Evolutionary conservation across 78 protist genomes (phyloP).

Genomic region (slime mould (Dictyostelium discoideum)): DNA sequence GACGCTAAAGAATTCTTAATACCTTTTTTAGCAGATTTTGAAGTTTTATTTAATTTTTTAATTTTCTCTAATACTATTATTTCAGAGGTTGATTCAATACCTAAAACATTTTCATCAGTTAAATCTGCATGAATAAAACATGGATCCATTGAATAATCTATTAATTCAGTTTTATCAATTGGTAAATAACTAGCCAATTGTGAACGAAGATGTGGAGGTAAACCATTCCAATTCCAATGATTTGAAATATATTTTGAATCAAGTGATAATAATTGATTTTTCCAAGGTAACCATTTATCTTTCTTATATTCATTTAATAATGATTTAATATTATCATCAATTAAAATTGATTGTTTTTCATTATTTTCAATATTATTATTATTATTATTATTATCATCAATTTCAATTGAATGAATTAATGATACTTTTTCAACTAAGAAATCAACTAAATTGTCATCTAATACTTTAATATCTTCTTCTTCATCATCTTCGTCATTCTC

Average conservation of each 20-base stretch:
- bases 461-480: slow-evolving; percentile 4
- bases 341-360: not conserved
- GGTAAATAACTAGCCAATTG: slow-evolving; percentile 13
- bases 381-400: not conserved
- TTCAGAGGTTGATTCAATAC: slow-evolving; percentile 4
- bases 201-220: slow-evolving; percentile 28
- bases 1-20: not conserved
- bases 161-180: not conserved
- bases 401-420: slow-evolving; percentile 4
- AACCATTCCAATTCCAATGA: slow-evolving; percentile 78
- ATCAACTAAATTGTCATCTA: slow-evolving; percentile 31
- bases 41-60: not conserved
- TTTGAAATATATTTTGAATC: not conserved
- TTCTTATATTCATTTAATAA: not conserved
- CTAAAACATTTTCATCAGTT: slow-evolving; percentile 68
- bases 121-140: slow-evolving; percentile 66
- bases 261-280: not conserved
- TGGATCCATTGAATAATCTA: slow-evolving; percentile 30
- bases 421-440: not conserved
- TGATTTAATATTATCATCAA: not conserved
- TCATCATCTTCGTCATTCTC: slow-evolving; percentile 30
- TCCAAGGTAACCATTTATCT: slow-evolving; percentile 57
- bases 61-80: not conserved
- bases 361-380: no score
- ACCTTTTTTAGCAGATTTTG: slow-evolving; percentile 10